Conservation (phyloP, 768 basidiomycete species). For the Postia placenta region DNA sequence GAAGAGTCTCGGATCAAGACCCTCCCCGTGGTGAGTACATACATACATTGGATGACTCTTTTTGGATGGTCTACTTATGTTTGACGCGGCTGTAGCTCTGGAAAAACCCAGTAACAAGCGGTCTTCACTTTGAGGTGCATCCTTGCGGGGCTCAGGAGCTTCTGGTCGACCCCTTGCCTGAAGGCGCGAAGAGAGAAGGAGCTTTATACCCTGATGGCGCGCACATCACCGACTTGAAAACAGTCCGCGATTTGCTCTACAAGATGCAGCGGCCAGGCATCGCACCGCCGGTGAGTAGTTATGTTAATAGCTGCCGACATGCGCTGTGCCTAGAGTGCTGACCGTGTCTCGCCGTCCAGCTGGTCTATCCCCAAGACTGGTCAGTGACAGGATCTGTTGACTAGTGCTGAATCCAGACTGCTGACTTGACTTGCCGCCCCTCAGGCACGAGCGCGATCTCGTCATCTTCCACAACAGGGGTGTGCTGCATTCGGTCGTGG, state of each 20-base stretch:
- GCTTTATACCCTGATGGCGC: constrained; percentile 83
- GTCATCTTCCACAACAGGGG: constrained; percentile 87
- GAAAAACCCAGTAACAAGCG: constrained; percentile 87
- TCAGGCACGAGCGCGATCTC: constrained; percentile 57
- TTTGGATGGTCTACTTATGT: not conserved
- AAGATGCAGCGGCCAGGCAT: constrained; percentile 88
- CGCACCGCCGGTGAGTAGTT: constrained; percentile 53
- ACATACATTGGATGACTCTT: not conserved
- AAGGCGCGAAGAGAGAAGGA: constrained; percentile 46
- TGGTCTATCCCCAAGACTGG: constrained; percentile 91
- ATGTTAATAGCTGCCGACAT: not conserved
- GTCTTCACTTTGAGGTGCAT: constrained; percentile 86
- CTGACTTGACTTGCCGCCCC: not conserved
- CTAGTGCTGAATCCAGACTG: not conserved
- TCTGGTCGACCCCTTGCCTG: constrained; percentile 67
- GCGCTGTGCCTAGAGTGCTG: no score
- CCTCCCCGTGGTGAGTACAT: constrained; percentile 51
- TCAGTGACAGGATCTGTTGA: constrained; percentile 22
- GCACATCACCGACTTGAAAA: constrained; percentile 63
- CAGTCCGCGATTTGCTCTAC: constrained; percentile 72
- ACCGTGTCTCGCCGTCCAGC: constrained; percentile 28
- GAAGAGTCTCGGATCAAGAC: constrained; percentile 68
- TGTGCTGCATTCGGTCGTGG: constrained; percentile 73
- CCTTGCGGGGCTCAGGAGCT: constrained; percentile 70
- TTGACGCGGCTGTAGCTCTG: constrained; percentile 46